phyloP scores from a whole-genome alignment of 176 grass and related monocot species.

The Ampelocalamus luodianensis region DNA sequence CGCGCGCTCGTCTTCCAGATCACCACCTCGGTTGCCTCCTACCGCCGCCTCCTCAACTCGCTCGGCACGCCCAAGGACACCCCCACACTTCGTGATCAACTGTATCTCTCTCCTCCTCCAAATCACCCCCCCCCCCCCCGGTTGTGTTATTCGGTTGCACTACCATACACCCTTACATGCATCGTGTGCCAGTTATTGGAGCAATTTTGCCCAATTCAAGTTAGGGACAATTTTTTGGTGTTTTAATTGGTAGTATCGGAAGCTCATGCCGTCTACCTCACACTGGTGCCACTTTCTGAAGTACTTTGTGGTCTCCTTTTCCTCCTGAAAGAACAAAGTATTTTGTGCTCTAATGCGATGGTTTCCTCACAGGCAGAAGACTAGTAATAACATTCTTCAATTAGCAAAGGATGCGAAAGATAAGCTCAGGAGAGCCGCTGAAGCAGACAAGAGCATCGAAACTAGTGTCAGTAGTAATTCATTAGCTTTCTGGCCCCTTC shows the following conservation, averaged over 20 bases:
- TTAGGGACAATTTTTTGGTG: constrained; percentile 27
- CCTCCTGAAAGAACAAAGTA: not conserved
- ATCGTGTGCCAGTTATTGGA: not conserved
- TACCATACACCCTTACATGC: constrained; percentile 7
- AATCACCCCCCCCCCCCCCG: not conserved
- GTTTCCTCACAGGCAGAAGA: constrained; percentile 68
- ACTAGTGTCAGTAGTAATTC: constrained; percentile 64
- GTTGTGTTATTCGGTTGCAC: not conserved
- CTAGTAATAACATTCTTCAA: constrained; percentile 69
- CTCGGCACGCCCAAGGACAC: constrained; percentile 91
- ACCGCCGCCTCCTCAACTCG: constrained; percentile 93
- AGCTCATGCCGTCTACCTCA: not conserved
- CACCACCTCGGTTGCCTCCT: constrained; percentile 77
- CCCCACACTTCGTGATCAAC: constrained; percentile 73
- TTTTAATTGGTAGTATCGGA: constrained; percentile 18
- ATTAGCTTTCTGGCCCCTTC: constrained; percentile 2
- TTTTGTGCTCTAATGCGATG: not conserved
- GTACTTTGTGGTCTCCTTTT: not conserved
- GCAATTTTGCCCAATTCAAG: not conserved
- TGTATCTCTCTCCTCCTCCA: constrained; percentile 63
- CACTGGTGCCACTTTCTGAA: constrained; percentile 27
- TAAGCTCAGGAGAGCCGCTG: constrained; percentile 72
- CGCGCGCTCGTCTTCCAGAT: constrained; percentile 83
- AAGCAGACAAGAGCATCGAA: constrained; percentile 61
- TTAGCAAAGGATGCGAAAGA: constrained; percentile 81